Evolutionary conservation across 495 filamentous ascomycete genomes (phyloP), one percentile per base, ranked within the genome.

Genomic region (Diplogelasinospora grovesii): DNA sequence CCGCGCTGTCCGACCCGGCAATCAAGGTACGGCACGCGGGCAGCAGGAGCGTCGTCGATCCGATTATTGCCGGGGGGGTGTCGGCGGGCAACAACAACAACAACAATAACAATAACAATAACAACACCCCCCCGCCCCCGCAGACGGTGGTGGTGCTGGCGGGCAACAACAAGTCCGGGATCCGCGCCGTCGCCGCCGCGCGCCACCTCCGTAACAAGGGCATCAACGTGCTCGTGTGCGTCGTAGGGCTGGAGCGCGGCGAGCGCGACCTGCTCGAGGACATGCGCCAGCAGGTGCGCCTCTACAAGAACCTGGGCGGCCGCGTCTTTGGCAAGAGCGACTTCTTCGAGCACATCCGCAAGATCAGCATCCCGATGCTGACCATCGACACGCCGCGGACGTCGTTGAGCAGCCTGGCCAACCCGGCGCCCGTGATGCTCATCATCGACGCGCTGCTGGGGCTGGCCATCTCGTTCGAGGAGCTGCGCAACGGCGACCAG

Each of bases 371-470:
- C 31, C 60, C 60, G 3, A 53, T 53, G 31, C 46, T 63, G 13
- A 63, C 57, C 19, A 59, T 63, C 34, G 60, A 63, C 48, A 59
- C 60, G 22, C 60, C 60, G 2, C 48, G 59, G n/a, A 52, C 33
- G 27, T 51, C 56, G 22, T 43, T 61, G n/a, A 51, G 49, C 36
- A 60, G 48, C 43, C 44, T 58, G 25, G 42, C 48, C 16, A 61
- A 57, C 20, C 54, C 61, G n/a, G 55, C 51, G 30, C 57, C 78
- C 1, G 74, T 88, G 2, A 86, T 89, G 31, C 63, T 96, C 36
- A 85, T 96, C 38, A 70, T 98, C 22, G 92, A 98, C 63, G 89
- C 87, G 2, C 61, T 98, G 13, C 75, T 98, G 3, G 86, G 86
- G 14, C 80, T 88, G 37, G 85, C 89, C 36, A 71, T 86, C 30